Base-by-base conservation (phyloP, 257 asterid genomes). In the Petunia secreta region DNA sequence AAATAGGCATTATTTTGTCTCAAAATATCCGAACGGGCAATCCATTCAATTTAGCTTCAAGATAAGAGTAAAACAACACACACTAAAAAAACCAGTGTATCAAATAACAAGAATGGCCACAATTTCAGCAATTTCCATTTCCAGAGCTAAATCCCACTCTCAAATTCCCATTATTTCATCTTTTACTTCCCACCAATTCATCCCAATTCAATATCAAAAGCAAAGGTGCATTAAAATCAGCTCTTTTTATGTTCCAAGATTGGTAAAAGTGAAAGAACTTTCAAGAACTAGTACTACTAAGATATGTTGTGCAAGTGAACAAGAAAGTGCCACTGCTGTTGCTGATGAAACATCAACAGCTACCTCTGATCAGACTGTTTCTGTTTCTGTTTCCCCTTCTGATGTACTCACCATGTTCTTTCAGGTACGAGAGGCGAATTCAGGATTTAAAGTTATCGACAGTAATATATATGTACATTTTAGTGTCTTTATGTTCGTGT, bases 381-480 rank as follows among this genome's bases (percentile, higher is more conserved):
- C 98, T 36, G 97, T 92, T 80, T 80, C 97, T 1, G 94, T 91
- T 60, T 92, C 98, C 63, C 92, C 98, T 74, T 94, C 98, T 73
- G 98, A 92, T 85, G 85, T 89, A 62, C 98, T 94, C 83, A 91
- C 91, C 81, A 93, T 94, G 98, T 87, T 91, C 68, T 91, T 94
- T 86, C 97, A 89, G 92, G 98, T 25, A 25, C 0, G 25, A 25
- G 25, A 25, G 25, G 25, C 25, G 89, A 55, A 48, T 68, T 62
- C 38, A 25, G 25, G 25, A 25, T 25, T 25, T 25, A 25, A 25
- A 25, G 25, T 25, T 25, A 25, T 25, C 25, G 25, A 25, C 25
- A 25, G 25, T 25, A 25, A 25, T 25, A 25, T 25, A 25, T 25
- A 25, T 25, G 25, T 25, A 25, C 25, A 25, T 25, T 25, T 25